Conservation (phyloP, 2,329 filamentous ascomycete genomes). For the Ophiostoma triangulosporum region DNA sequence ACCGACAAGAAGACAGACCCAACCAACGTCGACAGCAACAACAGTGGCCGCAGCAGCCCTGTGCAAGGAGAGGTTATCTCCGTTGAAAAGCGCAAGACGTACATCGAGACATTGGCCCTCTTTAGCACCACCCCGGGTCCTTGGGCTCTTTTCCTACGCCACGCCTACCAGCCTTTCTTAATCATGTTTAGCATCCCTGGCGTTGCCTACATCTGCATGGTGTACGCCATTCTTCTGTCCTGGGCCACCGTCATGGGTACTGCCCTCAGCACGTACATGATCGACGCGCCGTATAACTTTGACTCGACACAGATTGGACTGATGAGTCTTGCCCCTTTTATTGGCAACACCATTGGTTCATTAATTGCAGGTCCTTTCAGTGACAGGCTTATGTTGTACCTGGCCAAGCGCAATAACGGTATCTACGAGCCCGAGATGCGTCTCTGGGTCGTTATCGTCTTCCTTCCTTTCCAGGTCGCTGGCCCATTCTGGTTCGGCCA, state of each 20-base stretch:
- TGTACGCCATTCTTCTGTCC: slow-evolving; percentile 4
- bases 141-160: slow-evolving; percentile 5
- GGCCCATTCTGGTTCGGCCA: slow-evolving; percentile 24
- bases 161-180: slow-evolving; percentile 11
- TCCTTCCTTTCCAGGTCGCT: slow-evolving; percentile 21
- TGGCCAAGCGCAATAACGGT: slow-evolving; percentile 26
- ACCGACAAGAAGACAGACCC: background rate
- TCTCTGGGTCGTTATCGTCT: slow-evolving; percentile 20
- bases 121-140: slow-evolving; percentile 4
- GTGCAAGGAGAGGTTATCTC: background rate
- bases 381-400: slow-evolving; percentile 25
- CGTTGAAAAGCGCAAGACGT: background rate
- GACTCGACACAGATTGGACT: slow-evolving; percentile 25
- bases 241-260: slow-evolving; percentile 2
- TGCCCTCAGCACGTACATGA: slow-evolving; percentile 6
- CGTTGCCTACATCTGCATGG: slow-evolving; percentile 7
- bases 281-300: slow-evolving; percentile 25
- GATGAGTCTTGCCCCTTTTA: slow-evolving; percentile 24
- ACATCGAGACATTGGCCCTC: slow-evolving; percentile 2
- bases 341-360: slow-evolving; percentile 25
- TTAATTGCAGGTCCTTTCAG: slow-evolving; percentile 21
- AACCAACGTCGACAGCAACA: background rate
- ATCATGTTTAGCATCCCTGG: slow-evolving; percentile 11
- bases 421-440: slow-evolving; percentile 32
- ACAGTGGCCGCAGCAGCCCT: background rate